Conservation (phyloP, 805 yeast species). For the Spathaspora hagerdaliae region DNA sequence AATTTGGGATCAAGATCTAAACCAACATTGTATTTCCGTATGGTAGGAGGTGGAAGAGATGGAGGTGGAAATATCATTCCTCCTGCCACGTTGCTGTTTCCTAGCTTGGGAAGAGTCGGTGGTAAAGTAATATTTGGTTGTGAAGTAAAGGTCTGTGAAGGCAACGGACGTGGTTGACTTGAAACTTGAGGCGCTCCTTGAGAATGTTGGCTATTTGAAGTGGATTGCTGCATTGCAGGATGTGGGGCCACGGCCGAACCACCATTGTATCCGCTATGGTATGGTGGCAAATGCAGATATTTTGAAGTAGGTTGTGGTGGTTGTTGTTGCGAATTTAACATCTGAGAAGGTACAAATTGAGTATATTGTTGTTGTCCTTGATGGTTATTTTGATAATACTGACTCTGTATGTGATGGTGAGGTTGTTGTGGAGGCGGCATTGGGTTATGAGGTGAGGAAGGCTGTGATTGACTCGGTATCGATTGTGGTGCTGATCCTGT, state of each 20-base stretch:
- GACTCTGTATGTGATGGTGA: background rate
- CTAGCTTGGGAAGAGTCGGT: background rate
- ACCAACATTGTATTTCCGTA: background rate
- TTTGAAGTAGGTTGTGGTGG: background rate
- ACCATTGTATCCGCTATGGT: background rate
- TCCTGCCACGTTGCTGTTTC: background rate
- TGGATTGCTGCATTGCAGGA: background rate
- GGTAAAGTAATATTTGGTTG: background rate
- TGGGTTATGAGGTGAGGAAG: background rate
- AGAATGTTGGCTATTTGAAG: background rate
- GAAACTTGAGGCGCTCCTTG: background rate
- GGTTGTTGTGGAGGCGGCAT: background rate
- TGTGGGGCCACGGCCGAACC: background rate
- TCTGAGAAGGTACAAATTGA: background rate
- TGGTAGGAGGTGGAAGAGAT: background rate
- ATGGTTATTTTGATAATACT: background rate
- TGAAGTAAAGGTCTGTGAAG: background rate
- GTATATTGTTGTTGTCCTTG: background rate
- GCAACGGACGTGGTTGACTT: background rate
- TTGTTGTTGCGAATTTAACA: background rate
- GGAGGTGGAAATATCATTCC: background rate
- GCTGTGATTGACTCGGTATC: background rate
- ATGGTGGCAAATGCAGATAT: background rate
- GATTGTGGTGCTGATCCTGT: background rate
- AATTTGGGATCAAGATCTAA: background rate